These are phyloP conservation scores for Pseudogymnoascus sp. DNA, from an alignment of 2,329 filamentous ascomycete species.

Conservation along the genomic window DNA sequence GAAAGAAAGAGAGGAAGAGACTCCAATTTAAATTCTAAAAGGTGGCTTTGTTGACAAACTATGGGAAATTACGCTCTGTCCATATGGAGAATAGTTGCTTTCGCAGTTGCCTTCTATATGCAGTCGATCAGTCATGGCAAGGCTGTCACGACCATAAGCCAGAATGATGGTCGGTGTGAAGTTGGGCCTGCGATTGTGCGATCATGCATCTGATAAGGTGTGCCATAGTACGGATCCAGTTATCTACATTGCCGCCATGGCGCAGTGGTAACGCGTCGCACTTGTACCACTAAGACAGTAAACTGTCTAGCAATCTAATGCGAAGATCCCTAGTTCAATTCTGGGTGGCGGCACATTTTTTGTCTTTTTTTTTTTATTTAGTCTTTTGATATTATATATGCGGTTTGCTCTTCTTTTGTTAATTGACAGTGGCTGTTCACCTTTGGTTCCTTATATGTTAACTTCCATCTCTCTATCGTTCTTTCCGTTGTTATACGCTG, in stretches of 20 bases:
- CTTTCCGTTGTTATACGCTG: not conserved
- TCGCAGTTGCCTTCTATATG: not conserved
- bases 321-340: slow-evolving; percentile 10
- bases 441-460: not conserved
- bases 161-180: no score
- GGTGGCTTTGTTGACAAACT: no score
- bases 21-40: not conserved
- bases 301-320: slow-evolving; percentile 10
- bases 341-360: slow-evolving; percentile 7
- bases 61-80: no score
- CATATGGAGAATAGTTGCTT: not conserved
- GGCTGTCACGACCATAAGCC: no score
- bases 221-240: not conserved
- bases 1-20: not conserved
- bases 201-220: not conserved
- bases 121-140: not conserved
- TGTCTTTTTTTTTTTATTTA: not conserved
- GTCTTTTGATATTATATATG: not conserved
- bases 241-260: slow-evolving; percentile 6
- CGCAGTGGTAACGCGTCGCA: slow-evolving; percentile 11
- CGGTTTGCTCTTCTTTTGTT: not conserved
- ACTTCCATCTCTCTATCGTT: not conserved
- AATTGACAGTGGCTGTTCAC: not conserved
- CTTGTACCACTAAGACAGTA: slow-evolving; percentile 11
- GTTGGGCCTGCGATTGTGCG: no score